Evolutionary conservation across 176 grass and related monocot species (phyloP).

Genomic region (Phoenix roebelenii): DNA sequence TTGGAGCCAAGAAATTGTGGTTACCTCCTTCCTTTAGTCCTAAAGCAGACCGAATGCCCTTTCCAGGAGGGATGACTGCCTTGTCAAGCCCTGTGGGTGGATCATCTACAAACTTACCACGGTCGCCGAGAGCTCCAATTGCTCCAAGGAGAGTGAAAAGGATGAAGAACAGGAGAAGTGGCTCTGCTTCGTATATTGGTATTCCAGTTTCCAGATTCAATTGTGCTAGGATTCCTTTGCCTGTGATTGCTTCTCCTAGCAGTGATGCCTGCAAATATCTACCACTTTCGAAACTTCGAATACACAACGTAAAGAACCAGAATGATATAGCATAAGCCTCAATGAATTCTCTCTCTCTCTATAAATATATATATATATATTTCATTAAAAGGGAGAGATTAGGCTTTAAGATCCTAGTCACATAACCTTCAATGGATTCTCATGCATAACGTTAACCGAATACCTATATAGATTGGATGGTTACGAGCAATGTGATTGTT

Average conservation of each 20-base stretch:
- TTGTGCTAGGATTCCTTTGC: slow-evolving; percentile 88
- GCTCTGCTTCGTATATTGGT: slow-evolving; percentile 98
- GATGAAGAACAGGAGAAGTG: slow-evolving; percentile 99
- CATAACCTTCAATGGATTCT: no score
- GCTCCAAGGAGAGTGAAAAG: slow-evolving; percentile 97
- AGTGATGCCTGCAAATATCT: slow-evolving; percentile 49
- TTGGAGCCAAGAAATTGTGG: no score
- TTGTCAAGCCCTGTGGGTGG: slow-evolving; percentile 52
- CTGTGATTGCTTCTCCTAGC: slow-evolving; percentile 94
- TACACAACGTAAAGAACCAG: no score
- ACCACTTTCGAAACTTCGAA: no score
- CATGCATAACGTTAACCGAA: no score
- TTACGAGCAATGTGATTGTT: no score
- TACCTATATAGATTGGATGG: no score
- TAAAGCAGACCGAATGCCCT: slow-evolving; percentile 64
- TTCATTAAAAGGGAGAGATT: no score
- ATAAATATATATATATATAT: no score
- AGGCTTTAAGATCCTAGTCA: no score
- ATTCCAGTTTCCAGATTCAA: slow-evolving; percentile 94
- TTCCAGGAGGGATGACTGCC: slow-evolving; percentile 82
- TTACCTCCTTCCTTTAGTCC: slow-evolving; percentile 88
- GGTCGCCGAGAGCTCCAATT: slow-evolving; percentile 93
- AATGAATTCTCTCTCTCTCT: no score
- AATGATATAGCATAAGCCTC: no score
- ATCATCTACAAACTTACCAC: slow-evolving; percentile 71